Evolutionary conservation across 768 basidiomycete species (phyloP), one percentile per base, ranked within the genome.

Genomic region (Dictyophora rubrovolvata): DNA sequence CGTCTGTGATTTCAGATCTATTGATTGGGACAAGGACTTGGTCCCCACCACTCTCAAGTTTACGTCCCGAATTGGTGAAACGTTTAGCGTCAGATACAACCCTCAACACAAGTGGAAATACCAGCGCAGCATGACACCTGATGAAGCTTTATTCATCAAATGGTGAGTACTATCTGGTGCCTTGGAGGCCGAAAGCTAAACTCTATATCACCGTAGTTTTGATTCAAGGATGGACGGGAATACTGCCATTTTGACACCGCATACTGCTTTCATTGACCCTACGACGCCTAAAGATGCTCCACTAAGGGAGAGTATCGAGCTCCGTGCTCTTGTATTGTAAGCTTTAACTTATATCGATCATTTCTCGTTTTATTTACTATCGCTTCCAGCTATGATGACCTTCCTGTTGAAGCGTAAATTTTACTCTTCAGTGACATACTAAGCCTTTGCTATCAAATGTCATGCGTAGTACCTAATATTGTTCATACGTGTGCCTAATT

Each of bases 61-160:
- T 61, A 72, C 73, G 0, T 71, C 78, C 23, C 68, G 68, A 22
- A 72, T 78, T 22, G 77, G 76, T 10, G 77, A 79, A 70, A 77
- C 73, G 12, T 73, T 67, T 48, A 62, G 68, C 46, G 71, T 79
- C 52, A 69, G 66, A 64, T 72, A 66, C 61, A 76, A 73, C 56
- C 69, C 71, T 20, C 62, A 60, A 28, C 75, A 79, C 54, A 64
- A 64, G 62, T 80, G 79, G 78, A 75, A 76, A 61, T 79, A 77
- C 61, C 57, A 75, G 62, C 69, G 67, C 60, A 77, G 72, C 1
- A 71, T 78, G 72, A 68, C 64, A 33, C 71, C 75, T 0, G 73
- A 77, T 18, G 79, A 80, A 59, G 70, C 70, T 48, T 74, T 74
- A n/a, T 63, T 79, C 52, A 76, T 79, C 53, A 79, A 79, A 63